Evolutionary conservation across 192 early-diverging fungal species (phyloP), one percentile per base, ranked within the genome.

Genomic region (Backusella australiensis): DNA sequence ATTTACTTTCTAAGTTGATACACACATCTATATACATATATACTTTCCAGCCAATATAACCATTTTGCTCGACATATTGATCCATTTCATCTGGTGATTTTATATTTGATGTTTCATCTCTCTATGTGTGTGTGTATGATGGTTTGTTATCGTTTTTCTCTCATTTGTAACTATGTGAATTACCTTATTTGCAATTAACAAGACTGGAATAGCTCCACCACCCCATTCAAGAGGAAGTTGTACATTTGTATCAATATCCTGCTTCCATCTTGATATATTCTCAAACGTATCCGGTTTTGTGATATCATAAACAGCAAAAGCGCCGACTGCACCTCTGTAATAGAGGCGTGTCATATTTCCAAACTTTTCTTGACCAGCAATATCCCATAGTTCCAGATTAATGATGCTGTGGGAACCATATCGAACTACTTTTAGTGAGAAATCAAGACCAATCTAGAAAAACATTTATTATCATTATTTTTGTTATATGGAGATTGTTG

Each of bases 281-380:
- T 88, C 87, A 78, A 90, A 90, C 11, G 89, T 87, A 46, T 81
- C 76, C 42, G 87, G 87, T 15, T 85, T 80, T 8, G 87, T 88
- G 11, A 88, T 78, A 75, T 90, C 89, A 69, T 88, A 90, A 4
- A 90, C 89, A 3, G 87, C 80, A 74, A 90, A 78, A 35, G 89
- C 89, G 6, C 86, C 89, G 1, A 86, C 67, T 6, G 89, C 89
- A 38, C 86, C 89, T 66, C 87, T 87, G 63, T 88, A 90, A 53
- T 90, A 90, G 1, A 90, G 87, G 56, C 87, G 77, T 39, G 89
- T 90, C 81, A 90, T 82, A 52, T 83, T 84, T 38, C 86, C 83
- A 74, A 88, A 90, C 69, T 85, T 84, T 80, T 90, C 89, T 71
- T 90, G 89, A 8, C 89, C 89, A 3, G 89, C 89, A 77, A 90